A percentile compares a stretch with the other conserved stretches of the same genome.
Conservation (phyloP, 352 stramenopile genomes). For the Phytophthora pinifolia region DNA sequence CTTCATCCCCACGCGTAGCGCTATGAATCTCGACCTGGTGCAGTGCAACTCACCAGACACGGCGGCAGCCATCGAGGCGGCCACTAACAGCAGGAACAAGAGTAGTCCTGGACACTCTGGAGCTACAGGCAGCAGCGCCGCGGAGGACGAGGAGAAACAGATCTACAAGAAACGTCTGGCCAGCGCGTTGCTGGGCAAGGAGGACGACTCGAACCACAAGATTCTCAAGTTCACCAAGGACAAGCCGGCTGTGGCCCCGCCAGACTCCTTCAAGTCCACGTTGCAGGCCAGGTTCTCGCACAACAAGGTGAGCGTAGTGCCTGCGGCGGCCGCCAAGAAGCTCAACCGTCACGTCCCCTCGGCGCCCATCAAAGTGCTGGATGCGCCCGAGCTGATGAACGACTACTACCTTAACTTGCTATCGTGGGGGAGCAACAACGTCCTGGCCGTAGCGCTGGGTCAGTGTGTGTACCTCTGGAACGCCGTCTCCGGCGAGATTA, state of each 20-base stretch:
- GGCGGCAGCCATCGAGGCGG: slow-evolving; percentile 43
- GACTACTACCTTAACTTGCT: slow-evolving; percentile 99
- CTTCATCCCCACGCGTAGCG: slow-evolving; percentile 85
- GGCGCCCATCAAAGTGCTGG: slow-evolving; percentile 94
- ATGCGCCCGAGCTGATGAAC: slow-evolving; percentile 98
- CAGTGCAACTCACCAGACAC: slow-evolving; percentile 70
- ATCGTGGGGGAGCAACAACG: slow-evolving; percentile 96
- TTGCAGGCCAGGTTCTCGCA: slow-evolving; percentile 94
- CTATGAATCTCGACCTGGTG: slow-evolving; percentile 84
- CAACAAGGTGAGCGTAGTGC: slow-evolving; percentile 86
- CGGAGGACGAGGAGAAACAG: slow-evolving; percentile 74
- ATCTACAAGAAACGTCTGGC: slow-evolving; percentile 84
- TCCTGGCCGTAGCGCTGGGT: slow-evolving; percentile 96
- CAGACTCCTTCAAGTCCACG: slow-evolving; percentile 94
- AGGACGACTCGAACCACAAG: slow-evolving; percentile 84
- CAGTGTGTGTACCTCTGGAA: slow-evolving; percentile 99
- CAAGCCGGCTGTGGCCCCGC: slow-evolving; percentile 92
- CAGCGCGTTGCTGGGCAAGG: slow-evolving; percentile 76
- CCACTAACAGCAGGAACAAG: slow-evolving; percentile 28
- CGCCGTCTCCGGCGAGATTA: slow-evolving; percentile 94
- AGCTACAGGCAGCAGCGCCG: slow-evolving; percentile 10
- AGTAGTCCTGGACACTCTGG: slow-evolving; percentile 22
- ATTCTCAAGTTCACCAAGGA: slow-evolving; percentile 98
- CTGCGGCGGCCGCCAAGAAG: slow-evolving; percentile 77
- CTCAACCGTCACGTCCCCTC: slow-evolving; percentile 96